Evolutionary conservation across 2,329 filamentous ascomycete species (phyloP).

Genomic region (Mycosphaerella arachidis): DNA sequence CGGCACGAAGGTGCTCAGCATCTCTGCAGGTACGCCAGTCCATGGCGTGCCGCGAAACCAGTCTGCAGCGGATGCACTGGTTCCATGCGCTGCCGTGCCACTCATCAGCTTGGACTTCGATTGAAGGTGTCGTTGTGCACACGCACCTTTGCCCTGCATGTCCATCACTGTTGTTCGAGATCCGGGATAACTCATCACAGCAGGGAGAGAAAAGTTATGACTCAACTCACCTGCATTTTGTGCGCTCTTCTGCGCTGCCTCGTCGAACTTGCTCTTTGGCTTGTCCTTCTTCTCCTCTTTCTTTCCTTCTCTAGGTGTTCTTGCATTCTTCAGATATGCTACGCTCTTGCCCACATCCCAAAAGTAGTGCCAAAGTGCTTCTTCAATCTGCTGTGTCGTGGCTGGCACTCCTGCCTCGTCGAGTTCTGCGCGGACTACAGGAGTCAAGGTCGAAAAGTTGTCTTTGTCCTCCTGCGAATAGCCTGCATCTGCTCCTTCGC

Average conservation of each 20-base stretch:
- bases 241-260: constrained; percentile 41
- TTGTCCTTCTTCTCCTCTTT: constrained; percentile 37
- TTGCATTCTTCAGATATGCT: constrained; percentile 61
- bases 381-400: constrained; percentile 73
- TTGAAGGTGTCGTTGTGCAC: not conserved
- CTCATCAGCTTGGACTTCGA: constrained; percentile 24
- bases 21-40: constrained; percentile 65
- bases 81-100: not conserved
- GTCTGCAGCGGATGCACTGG: constrained; percentile 42
- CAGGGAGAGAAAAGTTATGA: constrained; percentile 5
- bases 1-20: constrained; percentile 57
- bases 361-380: constrained; percentile 92
- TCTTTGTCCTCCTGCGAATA: constrained; percentile 38
- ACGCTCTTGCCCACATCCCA: constrained; percentile 87
- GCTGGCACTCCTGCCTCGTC: constrained; percentile 40
- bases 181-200: not conserved
- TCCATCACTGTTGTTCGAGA: not conserved
- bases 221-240: constrained; percentile 45
- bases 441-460: constrained; percentile 31
- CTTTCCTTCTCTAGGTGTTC: constrained; percentile 22
- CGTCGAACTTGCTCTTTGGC: constrained; percentile 42
- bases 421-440: constrained; percentile 32
- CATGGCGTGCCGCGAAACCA: constrained; percentile 86
- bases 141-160: constrained; percentile 4
- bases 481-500: constrained; percentile 34